Percentiles rank a stretch among this genome's conserved stretches.
Evolutionary conservation across 805 yeast species (phyloP).

Genomic region (Zygosaccharomyces siamensis): DNA sequence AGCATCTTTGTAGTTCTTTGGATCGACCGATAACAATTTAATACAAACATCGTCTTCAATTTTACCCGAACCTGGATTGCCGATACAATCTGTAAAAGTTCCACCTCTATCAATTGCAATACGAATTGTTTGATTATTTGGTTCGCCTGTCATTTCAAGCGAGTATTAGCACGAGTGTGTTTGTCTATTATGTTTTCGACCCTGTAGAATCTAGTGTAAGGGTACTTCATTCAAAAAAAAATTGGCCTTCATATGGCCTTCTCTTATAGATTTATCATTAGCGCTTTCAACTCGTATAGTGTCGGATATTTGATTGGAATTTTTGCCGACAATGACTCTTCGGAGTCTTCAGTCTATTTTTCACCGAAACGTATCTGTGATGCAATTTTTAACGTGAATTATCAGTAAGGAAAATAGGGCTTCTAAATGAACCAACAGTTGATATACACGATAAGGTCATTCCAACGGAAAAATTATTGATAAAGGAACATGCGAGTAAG

Average conservation of each 20-base stretch:
- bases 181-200: neutral
- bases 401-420: neutral
- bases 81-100: slow-evolving; percentile 78
- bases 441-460: neutral
- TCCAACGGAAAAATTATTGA: neutral
- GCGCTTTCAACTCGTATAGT: neutral
- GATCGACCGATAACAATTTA: slow-evolving; percentile 84
- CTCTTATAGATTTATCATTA: neutral
- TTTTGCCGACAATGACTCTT: neutral
- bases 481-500: neutral
- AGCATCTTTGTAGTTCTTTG: slow-evolving; percentile 82
- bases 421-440: neutral
- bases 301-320: neutral
- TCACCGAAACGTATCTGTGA: neutral
- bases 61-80: slow-evolving; percentile 44
- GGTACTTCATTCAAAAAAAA: neutral
- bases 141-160: neutral
- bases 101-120: slow-evolving; percentile 71
- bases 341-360: neutral
- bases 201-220: neutral
- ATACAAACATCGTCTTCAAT: slow-evolving; percentile 57
- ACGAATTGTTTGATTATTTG: slow-evolving; percentile 19
- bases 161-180: neutral
- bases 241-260: neutral
- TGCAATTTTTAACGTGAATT: neutral